Evolutionary conservation across 192 early-diverging fungal genomes (phyloP), one percentile per base, ranked within the genome.

Genomic region (Coemansia sp.): DNA sequence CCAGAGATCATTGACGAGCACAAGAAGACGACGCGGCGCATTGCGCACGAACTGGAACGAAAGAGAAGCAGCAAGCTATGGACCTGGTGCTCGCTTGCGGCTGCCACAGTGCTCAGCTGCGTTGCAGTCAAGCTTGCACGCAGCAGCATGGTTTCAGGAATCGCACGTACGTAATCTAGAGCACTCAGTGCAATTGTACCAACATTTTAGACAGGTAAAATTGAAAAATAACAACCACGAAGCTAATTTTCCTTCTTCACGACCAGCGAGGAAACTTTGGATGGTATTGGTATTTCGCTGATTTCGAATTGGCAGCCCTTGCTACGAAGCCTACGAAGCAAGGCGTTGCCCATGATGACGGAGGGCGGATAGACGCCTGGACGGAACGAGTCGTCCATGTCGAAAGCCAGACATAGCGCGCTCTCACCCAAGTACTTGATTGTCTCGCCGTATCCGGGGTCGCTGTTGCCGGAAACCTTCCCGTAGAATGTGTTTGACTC

Each of bases 401-500:
- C 82, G 49, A 90, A 71, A 9, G 89, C 85, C 54, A 95, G 65
- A 54, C 86, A 89, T 19, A 95, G 75, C 0, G 92, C 93, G 33
- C 89, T 79, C 63, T 97, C 92, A 25, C 88, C 85, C 23, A 94
- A 67, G 81, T 92, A 91, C 46, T 85, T 84, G 56, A 86, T 86
- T 1, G 92, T 95, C 65, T 92, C 92, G 32, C 80, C 81, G 75
- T 97, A 97, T 2, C 93, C 92, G 10, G 92, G 89, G 63, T 96
- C 94, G 19, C 81, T 81, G 14, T 82, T 81, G 5, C 73, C 83
- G 0, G 65, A 67, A 1, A 84, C 83, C 65, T 78, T 71, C 17
- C 76, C 83, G 35, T 84, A 84, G 11, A 78, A 67, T 0, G 55
- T 53, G 11, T 53, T 54, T 22, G 29, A 49, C n/a, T 66, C 66